Evolutionary conservation across 2,329 filamentous ascomycete genomes (phyloP).

Genomic region (Pyricularia pennisetigena): DNA sequence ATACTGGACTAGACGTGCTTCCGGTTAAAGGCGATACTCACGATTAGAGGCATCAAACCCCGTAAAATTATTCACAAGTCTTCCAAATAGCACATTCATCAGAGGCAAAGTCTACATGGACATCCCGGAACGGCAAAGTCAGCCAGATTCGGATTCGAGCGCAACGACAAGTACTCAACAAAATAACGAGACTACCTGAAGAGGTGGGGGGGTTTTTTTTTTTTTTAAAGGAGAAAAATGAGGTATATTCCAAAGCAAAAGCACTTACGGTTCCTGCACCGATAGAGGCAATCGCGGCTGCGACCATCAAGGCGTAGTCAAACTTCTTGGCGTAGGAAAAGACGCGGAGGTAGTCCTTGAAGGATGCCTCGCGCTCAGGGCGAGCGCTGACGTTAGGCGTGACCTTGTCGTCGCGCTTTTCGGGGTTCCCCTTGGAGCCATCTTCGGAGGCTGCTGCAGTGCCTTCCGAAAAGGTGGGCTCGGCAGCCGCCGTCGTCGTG

Average conservation of each 20-base stretch:
- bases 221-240: no score
- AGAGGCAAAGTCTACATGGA: constrained; percentile 38
- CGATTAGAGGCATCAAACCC: constrained; percentile 14
- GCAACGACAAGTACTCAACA: background rate
- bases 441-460: background rate
- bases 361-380: constrained; percentile 32
- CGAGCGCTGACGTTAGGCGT: constrained; percentile 21
- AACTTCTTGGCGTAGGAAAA: constrained; percentile 44
- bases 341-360: constrained; percentile 39
- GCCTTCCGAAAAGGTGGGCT: background rate
- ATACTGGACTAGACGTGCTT: background rate
- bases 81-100: constrained; percentile 51
- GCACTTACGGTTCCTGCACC: constrained; percentile 33
- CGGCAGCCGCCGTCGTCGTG: background rate
- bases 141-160: background rate
- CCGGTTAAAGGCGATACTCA: background rate
- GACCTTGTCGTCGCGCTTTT: constrained; percentile 16
- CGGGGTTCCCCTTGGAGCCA: background rate
- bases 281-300: constrained; percentile 36
- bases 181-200: no score
- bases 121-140: background rate
- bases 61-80: constrained; percentile 38
- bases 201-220: no score
- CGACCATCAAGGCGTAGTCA: constrained; percentile 38
- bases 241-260: background rate